These are phyloP conservation scores for Yueomyces sp. DNA, from an alignment of 1,139 yeast species.

Conservation along the genomic window DNA sequence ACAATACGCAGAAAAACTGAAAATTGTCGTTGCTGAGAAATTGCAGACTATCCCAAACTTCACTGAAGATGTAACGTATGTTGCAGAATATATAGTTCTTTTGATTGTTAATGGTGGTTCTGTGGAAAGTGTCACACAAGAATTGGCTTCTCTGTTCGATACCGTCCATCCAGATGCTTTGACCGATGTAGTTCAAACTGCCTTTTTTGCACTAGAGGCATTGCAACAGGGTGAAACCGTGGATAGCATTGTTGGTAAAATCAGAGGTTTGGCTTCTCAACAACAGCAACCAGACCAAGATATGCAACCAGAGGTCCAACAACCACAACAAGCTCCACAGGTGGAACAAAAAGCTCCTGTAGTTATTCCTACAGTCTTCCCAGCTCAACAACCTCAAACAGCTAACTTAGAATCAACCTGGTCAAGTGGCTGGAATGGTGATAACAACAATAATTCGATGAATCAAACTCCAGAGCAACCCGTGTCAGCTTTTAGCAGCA, in stretches of 20 bases:
- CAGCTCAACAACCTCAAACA: not conserved
- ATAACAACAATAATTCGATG: slow-evolving; percentile 4
- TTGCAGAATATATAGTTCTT: slow-evolving; percentile 68
- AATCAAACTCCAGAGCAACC: slow-evolving; percentile 3
- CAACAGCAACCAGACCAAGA: slow-evolving; percentile 7
- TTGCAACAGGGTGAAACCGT: slow-evolving; percentile 26
- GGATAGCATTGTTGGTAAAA: slow-evolving; percentile 20
- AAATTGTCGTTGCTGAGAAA: slow-evolving; percentile 25
- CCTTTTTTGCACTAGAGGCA: slow-evolving; percentile 43
- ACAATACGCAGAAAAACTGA: slow-evolving; percentile 24
- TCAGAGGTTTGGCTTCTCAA: slow-evolving; percentile 10
- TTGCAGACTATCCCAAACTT: slow-evolving; percentile 26
- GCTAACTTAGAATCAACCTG: not conserved
- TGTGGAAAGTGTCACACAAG: slow-evolving; percentile 49
- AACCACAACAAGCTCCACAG: slow-evolving; percentile 7
- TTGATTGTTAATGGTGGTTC: slow-evolving; percentile 62
- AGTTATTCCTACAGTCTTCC: not conserved
- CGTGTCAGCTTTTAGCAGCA: slow-evolving; percentile 19
- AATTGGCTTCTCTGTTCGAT: slow-evolving; percentile 55
- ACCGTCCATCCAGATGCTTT: slow-evolving; percentile 39
- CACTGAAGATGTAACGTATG: slow-evolving; percentile 60
- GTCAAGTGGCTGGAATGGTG: not conserved
- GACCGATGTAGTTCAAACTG: slow-evolving; percentile 30
- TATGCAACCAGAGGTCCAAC: slow-evolving; percentile 7
- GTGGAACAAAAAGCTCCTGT: slow-evolving; percentile 5